phyloP scores from a whole-genome alignment of 768 basidiomycete species.

The Mycena belliarum region DNA sequence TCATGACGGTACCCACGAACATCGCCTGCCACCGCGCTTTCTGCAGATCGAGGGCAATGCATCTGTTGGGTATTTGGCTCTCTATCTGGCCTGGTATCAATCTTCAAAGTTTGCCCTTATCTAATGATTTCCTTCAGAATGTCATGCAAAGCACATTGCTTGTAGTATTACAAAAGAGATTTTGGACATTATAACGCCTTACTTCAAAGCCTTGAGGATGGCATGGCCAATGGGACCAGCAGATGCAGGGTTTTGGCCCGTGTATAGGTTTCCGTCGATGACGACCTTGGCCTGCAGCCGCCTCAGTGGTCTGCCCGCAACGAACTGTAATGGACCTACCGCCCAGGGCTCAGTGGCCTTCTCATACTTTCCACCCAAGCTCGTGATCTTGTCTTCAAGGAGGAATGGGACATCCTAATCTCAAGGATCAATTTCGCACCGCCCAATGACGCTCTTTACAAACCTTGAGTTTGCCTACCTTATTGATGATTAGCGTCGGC shows the following conservation, averaged over 20 bases:
- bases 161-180: constrained; percentile 9
- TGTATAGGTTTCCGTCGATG: constrained; percentile 59
- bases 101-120: too few relatives aligned
- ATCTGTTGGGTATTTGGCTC: too few relatives aligned
- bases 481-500: too few relatives aligned
- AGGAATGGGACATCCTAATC: constrained; percentile 65
- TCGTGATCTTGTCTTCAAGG: constrained; percentile 63
- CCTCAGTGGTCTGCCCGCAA: neutral
- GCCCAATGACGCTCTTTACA: constrained; percentile 7
- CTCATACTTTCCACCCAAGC: constrained; percentile 66
- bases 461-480: constrained; percentile 44
- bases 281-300: constrained; percentile 48
- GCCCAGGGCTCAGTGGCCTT: constrained; percentile 59
- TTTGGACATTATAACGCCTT: neutral
- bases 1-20: too few relatives aligned
- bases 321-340: constrained; percentile 38
- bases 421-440: neutral
- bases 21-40: too few relatives aligned
- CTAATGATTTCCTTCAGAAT: constrained; percentile 12
- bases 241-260: constrained; percentile 77
- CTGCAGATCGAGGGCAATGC: too few relatives aligned
- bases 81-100: too few relatives aligned
- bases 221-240: constrained; percentile 58
- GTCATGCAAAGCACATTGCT: constrained; percentile 11
- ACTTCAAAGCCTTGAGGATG: constrained; percentile 34